Evolutionary conservation across 2,329 filamentous ascomycete species (phyloP), one percentile per base, ranked within the genome.

Genomic region (Albophoma yamanashiensis): DNA sequence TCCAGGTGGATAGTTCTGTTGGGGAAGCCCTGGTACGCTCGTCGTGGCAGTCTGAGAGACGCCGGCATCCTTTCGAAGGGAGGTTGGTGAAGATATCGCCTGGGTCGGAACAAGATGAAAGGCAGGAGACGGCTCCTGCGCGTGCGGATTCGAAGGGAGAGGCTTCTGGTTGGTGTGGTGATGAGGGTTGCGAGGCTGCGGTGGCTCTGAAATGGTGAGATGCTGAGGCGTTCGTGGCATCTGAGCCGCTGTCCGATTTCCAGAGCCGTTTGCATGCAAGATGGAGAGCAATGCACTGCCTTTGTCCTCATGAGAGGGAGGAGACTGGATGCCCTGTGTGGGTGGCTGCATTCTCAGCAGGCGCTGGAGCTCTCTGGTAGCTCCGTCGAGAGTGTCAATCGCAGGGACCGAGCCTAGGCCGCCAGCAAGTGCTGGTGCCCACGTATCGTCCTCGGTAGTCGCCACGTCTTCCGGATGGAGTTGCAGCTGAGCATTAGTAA

Each of bases 401-500:
- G 71, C 71, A 11, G 75, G 74, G 20, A 74, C 73, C 39, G 72
- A 69, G 39, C 70, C 67, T 25, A 64, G 64, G 20, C 68, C 64
- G 20, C 73, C 66, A 22, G 71, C 65, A 38, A 76, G 71, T 9
- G 71, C 72, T 63, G 79, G 72, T 53, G 72, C 69, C 64, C 76
- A 75, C n/a, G 75, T 69, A 58, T 89, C 86, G 59, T 89, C 87
- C 69, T 89, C 84, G 7, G 84, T 84, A 8, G 84, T 84, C 58
- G 81, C 72, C 43, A 78, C 76, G 62, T 88, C 84, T 52, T 87
- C 82, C 31, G 77, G 72, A 4, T 67, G 64, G 25, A 65, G 57
- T 17, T 78, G 75, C 15, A 79, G 73, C 25, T 77, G 75, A 36
- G 58, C n/a, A 20, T 76, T 70, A 6, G 77, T 67, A 39, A 81